A percentile compares a stretch with the other conserved stretches of the same genome.
These are phyloP conservation scores for Oryza glumipatula DNA, from an alignment of 176 grass and related monocot species.

Conservation along the genomic window DNA sequence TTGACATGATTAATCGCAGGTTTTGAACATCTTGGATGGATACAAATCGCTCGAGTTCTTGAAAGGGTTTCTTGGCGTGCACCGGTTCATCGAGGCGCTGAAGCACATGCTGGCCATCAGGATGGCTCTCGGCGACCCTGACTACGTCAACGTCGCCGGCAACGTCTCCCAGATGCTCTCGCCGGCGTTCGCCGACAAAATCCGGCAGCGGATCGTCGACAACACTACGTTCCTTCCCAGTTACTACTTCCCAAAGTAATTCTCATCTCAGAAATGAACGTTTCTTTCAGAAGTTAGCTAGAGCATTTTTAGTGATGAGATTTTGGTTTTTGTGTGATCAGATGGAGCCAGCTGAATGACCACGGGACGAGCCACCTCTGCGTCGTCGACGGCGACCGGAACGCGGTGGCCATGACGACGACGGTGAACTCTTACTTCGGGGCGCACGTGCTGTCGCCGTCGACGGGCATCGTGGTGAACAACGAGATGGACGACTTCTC, in stretches of 20 bases:
- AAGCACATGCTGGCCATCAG: constrained; percentile 78
- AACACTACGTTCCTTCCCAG: constrained; percentile 70
- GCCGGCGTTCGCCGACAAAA: constrained; percentile 49
- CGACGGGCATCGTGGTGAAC: constrained; percentile 88
- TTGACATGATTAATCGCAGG: background rate
- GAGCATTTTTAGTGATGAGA: background rate
- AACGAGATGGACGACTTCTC: constrained; percentile 99
- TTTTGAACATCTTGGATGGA: constrained; percentile 75
- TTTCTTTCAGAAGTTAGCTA: background rate
- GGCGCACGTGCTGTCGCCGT: constrained; percentile 65
- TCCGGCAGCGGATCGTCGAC: constrained; percentile 64
- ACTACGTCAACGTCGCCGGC: constrained; percentile 57
- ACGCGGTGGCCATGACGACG: constrained; percentile 78
- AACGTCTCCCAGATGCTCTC: constrained; percentile 76
- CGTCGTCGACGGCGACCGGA: constrained; percentile 82
- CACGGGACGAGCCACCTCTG: constrained; percentile 84
- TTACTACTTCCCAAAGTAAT: constrained; percentile 79
- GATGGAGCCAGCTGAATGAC: constrained; percentile 78
- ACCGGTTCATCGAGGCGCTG: constrained; percentile 71
- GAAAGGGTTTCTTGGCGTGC: constrained; percentile 64
- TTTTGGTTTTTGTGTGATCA: constrained; percentile 11
- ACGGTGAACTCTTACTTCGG: constrained; percentile 81
- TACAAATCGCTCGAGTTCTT: constrained; percentile 67
- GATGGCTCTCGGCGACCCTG: constrained; percentile 84
- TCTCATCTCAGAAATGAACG: background rate